Conservation (phyloP, 192 early-diverging fungal genomes). For the Oehlia diaphana region DNA sequence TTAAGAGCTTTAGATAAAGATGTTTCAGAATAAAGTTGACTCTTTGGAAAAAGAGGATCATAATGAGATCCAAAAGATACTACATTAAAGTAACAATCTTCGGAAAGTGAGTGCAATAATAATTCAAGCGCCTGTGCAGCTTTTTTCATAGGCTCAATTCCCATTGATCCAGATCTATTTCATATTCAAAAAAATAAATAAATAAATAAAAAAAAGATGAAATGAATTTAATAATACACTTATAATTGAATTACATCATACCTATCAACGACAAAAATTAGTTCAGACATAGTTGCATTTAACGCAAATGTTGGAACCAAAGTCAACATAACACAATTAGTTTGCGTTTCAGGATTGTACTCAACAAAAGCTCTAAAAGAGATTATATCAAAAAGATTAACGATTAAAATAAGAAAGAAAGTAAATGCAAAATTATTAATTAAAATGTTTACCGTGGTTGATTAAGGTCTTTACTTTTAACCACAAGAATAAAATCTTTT, state of each 20-base stretch:
- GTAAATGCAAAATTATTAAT: neutral
- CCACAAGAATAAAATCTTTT: conserved; percentile 33
- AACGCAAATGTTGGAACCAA: conserved; percentile 29
- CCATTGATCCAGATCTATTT: conserved; percentile 61
- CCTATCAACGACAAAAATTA: conserved; percentile 48
- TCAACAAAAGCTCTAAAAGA: conserved; percentile 23
- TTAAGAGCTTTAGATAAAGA: conserved; percentile 38
- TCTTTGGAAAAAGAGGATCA: conserved; percentile 39
- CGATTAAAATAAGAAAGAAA: neutral
- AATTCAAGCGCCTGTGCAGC: conserved; percentile 42
- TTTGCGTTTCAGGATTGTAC: conserved; percentile 24
- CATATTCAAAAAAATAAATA: conserved; percentile 16
- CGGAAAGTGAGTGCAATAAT: conserved; percentile 50
- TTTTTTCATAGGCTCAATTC: conserved; percentile 39
- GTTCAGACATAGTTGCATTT: conserved; percentile 28
- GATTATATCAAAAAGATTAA: neutral
- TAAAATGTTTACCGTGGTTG: conserved; percentile 23
- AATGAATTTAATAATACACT: neutral
- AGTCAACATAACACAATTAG: conserved; percentile 30
- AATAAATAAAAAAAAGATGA: neutral
- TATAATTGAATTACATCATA: conserved; percentile 3
- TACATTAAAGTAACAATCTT: conserved; percentile 49
- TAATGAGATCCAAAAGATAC: conserved; percentile 44
- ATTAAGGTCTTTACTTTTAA: conserved; percentile 38
- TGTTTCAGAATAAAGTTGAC: conserved; percentile 40